A percentile compares a stretch with the other conserved stretches of the same genome.
phyloP scores from a whole-genome alignment of 441 rosid genomes.

The Raphanus hybrid region DNA sequence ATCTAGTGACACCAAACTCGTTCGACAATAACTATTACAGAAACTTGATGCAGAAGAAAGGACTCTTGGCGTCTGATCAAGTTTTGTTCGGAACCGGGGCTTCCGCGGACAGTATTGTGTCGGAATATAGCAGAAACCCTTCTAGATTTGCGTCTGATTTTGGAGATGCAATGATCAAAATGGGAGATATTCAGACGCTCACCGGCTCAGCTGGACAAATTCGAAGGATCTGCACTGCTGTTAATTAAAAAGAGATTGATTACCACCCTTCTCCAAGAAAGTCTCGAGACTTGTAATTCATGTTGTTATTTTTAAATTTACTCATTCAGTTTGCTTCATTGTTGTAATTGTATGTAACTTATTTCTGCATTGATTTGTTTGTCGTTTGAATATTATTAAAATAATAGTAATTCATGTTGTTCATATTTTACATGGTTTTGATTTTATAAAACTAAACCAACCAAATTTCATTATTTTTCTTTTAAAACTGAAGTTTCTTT shows the following conservation, averaged over 20 bases:
- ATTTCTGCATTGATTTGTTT: slow-evolving; percentile 13
- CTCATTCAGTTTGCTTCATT: slow-evolving; percentile 20
- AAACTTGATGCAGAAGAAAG: slow-evolving; percentile 56
- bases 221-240: slow-evolving; percentile 49
- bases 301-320: slow-evolving; percentile 14
- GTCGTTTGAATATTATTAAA: slow-evolving; percentile 13
- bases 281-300: background rate
- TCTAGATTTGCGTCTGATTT: slow-evolving; percentile 54
- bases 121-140: slow-evolving; percentile 51
- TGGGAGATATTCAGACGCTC: slow-evolving; percentile 60
- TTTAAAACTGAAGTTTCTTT: too few species aligned
- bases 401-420: background rate
- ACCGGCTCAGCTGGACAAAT: slow-evolving; percentile 51
- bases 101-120: slow-evolving; percentile 52
- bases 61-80: slow-evolving; percentile 60
- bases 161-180: slow-evolving; percentile 60
- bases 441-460: background rate
- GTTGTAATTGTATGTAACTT: slow-evolving; percentile 30
- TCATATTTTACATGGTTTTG: background rate
- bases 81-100: slow-evolving; percentile 55
- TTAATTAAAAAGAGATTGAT: slow-evolving; percentile 37
- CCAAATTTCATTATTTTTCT: background rate
- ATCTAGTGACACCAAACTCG: slow-evolving; percentile 61
- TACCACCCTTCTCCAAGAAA: background rate
- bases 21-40: slow-evolving; percentile 67